phyloP scores from a whole-genome alignment of 2,329 filamentous ascomycete genomes.

The Fusarium sacchari region DNA sequence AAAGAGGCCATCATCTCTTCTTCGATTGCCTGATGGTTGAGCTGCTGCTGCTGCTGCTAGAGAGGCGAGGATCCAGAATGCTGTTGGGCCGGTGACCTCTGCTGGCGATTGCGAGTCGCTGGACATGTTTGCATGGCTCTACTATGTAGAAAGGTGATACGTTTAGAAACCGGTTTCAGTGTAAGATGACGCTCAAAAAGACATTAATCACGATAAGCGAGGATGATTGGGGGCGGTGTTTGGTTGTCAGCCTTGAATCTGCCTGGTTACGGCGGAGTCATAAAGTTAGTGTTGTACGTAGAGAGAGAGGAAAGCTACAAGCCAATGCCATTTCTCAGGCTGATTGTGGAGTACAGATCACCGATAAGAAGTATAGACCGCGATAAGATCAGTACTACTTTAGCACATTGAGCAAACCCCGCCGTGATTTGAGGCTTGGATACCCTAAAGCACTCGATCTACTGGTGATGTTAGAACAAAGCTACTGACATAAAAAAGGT shows the following conservation, averaged over 20 bases:
- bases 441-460: neutral
- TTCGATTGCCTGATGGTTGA: neutral
- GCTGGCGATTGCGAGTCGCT: neutral
- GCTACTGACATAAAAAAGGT: neutral
- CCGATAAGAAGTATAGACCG: neutral
- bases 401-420: neutral
- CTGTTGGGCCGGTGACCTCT: constrained; percentile 11
- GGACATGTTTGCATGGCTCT: neutral
- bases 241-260: neutral
- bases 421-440: neutral
- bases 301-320: neutral
- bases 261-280: neutral
- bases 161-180: neutral
- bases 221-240: neutral
- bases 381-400: neutral
- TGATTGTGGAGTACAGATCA: accelerated
- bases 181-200: neutral
- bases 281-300: accelerated
- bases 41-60: constrained; percentile 1
- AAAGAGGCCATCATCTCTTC: neutral
- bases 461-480: neutral
- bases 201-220: neutral
- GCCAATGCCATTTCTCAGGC: accelerated
- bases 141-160: accelerated
- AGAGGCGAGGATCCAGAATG: constrained; percentile 12